Evolutionary conservation across 2,329 filamentous ascomycete genomes (phyloP).

Genomic region (Rosellinia necatrix): DNA sequence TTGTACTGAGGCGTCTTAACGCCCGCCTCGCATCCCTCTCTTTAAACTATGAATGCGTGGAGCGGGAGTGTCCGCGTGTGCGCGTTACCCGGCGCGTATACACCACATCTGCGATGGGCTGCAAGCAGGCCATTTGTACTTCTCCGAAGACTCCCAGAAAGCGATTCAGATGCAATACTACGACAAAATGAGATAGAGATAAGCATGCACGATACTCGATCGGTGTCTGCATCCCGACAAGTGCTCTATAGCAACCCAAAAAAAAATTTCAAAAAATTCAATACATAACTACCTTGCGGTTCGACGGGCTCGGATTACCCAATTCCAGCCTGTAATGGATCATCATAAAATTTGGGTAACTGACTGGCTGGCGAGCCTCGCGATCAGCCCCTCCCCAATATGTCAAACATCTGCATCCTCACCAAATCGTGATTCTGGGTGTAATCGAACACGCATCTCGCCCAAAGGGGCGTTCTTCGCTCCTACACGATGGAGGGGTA

Average conservation of each 20-base stretch:
- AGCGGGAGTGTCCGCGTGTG: slow-evolving; percentile 21
- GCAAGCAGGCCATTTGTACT: slow-evolving; percentile 8
- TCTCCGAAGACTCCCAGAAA: slow-evolving; percentile 5
- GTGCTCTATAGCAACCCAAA: neutral
- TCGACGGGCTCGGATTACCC: neutral
- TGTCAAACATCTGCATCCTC: slow-evolving; percentile 21
- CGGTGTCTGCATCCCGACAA: neutral
- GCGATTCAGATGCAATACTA: slow-evolving; percentile 16
- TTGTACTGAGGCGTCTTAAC: slow-evolving; percentile 15
- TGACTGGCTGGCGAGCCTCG: slow-evolving; percentile 36
- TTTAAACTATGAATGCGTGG: slow-evolving; percentile 9
- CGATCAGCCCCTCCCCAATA: slow-evolving; percentile 35
- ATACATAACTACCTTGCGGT: too few species aligned
- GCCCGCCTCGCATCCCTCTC: slow-evolving; percentile 7
- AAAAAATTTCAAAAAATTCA: neutral
- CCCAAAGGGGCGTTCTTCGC: slow-evolving; percentile 1
- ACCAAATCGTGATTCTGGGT: slow-evolving; percentile 6
- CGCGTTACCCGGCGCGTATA: slow-evolving; percentile 13
- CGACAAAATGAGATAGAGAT: neutral
- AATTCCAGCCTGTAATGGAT: neutral
- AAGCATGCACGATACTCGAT: neutral
- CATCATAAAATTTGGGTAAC: slow-evolving; percentile 28
- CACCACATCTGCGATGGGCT: slow-evolving; percentile 15
- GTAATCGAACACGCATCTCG: neutral
- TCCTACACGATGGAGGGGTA: too few species aligned